Conservation (phyloP, 2,329 filamentous ascomycete genomes). For the Capronia coronata region DNA sequence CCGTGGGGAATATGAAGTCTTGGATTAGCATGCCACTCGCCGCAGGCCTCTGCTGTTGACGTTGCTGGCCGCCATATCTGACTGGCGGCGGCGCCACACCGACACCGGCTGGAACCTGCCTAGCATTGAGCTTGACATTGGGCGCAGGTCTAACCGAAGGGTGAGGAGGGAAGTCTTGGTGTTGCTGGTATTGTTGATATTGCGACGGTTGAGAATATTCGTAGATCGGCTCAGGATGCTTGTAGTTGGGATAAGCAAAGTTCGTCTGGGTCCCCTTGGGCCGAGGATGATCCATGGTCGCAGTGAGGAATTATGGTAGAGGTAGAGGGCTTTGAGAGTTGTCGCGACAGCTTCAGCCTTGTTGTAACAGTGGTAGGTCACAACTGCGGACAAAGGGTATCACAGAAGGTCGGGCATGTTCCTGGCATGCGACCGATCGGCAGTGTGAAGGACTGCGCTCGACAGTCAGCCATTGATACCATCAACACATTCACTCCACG, state of each 20-base stretch:
- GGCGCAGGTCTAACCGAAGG: slow-evolving; percentile 18
- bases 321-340: background rate
- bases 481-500: background rate
- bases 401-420: slow-evolving; percentile 7
- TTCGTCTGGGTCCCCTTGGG: slow-evolving; percentile 3
- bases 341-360: background rate
- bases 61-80: slow-evolving; percentile 9
- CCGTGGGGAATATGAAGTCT: slow-evolving; percentile 19
- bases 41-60: slow-evolving; percentile 6
- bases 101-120: slow-evolving; percentile 22
- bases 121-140: slow-evolving; percentile 18
- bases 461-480: no score
- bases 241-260: slow-evolving; percentile 12
- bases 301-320: background rate
- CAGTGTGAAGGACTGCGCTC: background rate
- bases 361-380: background rate
- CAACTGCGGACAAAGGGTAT: background rate
- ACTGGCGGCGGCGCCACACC: slow-evolving; percentile 22
- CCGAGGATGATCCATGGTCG: slow-evolving; percentile 5
- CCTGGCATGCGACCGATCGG: background rate
- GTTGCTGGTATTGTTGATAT: slow-evolving; percentile 15
- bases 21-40: slow-evolving; percentile 16
- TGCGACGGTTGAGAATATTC: slow-evolving; percentile 22
- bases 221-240: slow-evolving; percentile 3
- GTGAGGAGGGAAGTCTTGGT: slow-evolving; percentile 18